Conservation (phyloP, 1,139 yeast species). For the Protomyces inouyei region DNA sequence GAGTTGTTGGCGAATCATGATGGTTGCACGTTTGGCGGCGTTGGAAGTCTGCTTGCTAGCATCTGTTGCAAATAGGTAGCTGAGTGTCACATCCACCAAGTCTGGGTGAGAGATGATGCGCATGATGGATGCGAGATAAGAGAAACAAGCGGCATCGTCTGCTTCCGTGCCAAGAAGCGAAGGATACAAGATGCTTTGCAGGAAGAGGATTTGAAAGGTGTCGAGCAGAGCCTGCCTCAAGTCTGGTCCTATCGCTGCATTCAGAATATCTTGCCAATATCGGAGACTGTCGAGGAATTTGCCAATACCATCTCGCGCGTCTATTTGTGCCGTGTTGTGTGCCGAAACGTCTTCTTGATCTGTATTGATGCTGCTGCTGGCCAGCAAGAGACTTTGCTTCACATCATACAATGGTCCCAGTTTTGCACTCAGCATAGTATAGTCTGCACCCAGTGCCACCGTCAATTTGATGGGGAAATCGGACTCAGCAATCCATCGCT, state of each 20-base stretch:
- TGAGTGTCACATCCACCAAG: conserved; percentile 35
- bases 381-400: not conserved
- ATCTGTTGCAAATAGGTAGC: conserved; percentile 32
- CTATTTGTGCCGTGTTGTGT: not conserved
- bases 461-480: conserved; percentile 2
- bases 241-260: conserved; percentile 32
- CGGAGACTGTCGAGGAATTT: conserved; percentile 36
- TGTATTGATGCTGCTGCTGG: not conserved
- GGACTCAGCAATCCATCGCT: conserved; percentile 35
- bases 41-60: not conserved
- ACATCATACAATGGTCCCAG: not conserved
- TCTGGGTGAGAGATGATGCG: conserved; percentile 36
- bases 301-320: conserved; percentile 8
- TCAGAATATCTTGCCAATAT: conserved; percentile 39
- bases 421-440: conserved; percentile 9
- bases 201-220: conserved; percentile 37
- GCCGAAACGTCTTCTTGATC: not conserved
- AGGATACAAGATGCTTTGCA: conserved; percentile 37
- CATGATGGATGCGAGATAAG: conserved; percentile 34
- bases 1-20: not conserved
- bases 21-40: not conserved
- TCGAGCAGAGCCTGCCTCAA: conserved; percentile 34
- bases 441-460: conserved; percentile 21
- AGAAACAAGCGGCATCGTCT: conserved; percentile 31
- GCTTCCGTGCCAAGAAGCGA: conserved; percentile 26